A percentile compares a stretch with the other conserved stretches of the same genome.
phyloP scores from a whole-genome alignment of 179 eudicot genomes.

The Sideroxylon spinosum region DNA sequence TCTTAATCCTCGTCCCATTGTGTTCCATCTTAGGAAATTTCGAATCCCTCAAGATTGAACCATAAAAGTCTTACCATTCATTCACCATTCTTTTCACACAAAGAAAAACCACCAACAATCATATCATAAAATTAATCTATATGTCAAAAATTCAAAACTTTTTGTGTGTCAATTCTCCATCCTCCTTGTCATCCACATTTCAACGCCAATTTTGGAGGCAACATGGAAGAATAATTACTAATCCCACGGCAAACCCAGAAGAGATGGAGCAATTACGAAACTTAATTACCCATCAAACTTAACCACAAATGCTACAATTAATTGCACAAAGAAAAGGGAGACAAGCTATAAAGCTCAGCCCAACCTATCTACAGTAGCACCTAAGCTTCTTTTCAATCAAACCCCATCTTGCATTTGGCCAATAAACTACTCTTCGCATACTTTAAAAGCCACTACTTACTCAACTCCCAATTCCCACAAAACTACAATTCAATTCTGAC shows the following conservation, averaged over 20 bases:
- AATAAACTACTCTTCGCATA: background rate
- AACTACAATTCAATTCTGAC: background rate
- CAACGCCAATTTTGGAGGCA: background rate
- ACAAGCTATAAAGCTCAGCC: background rate
- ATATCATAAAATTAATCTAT: background rate
- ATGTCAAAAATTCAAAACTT: background rate
- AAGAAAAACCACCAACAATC: background rate
- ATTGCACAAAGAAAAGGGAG: background rate
- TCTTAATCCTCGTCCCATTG: background rate
- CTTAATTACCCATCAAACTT: background rate
- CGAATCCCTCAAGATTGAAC: background rate
- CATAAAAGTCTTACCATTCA: background rate
- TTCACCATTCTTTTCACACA: background rate
- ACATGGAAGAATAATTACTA: background rate
- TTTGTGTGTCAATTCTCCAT: background rate
- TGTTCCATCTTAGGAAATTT: background rate
- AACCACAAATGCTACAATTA: background rate
- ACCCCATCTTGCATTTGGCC: background rate
- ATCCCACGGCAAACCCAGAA: background rate
- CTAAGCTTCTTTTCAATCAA: background rate
- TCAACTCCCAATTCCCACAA: background rate
- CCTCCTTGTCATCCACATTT: background rate
- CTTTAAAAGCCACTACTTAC: background rate
- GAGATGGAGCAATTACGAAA: background rate
- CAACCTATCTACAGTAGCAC: no score